phyloP scores from a whole-genome alignment of 1,284 basidiomycete species.

The Grifola frondosa region DNA sequence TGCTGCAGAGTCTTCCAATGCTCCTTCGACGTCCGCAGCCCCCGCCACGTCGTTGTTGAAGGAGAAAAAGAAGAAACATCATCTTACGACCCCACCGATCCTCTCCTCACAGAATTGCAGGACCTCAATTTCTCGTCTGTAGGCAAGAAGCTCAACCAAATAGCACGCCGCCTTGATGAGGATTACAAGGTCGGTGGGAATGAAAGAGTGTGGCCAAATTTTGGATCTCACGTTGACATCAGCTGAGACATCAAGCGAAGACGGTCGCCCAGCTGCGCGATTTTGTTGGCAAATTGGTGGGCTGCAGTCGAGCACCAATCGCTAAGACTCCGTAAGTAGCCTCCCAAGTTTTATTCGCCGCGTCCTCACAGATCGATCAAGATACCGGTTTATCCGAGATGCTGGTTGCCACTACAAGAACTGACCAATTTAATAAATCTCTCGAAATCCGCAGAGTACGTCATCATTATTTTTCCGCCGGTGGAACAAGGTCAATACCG shows the following conservation, averaged over 20 bases:
- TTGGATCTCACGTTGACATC: slow-evolving; percentile 13
- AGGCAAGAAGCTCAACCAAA: slow-evolving; percentile 78
- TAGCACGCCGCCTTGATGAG: slow-evolving; percentile 85
- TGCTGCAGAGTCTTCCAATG: slow-evolving; percentile 44
- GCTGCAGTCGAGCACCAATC: slow-evolving; percentile 89
- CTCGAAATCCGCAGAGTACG: slow-evolving; percentile 94
- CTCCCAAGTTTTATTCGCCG: slow-evolving; percentile 3
- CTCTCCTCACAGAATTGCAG: slow-evolving; percentile 81
- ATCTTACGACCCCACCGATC: slow-evolving; percentile 77
- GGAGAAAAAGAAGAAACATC: slow-evolving; percentile 87
- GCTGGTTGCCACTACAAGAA: slow-evolving; percentile 80
- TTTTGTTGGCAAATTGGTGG: slow-evolving; percentile 93
- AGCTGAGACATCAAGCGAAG: slow-evolving; percentile 80
- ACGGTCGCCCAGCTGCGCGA: slow-evolving; percentile 91
- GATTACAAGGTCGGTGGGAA: slow-evolving; percentile 75
- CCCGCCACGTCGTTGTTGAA: slow-evolving; percentile 47
- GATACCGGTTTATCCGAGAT: slow-evolving; percentile 95
- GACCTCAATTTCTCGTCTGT: slow-evolving; percentile 96
- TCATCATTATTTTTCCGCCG: slow-evolving; percentile 2
- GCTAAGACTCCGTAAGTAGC: slow-evolving; percentile 75
- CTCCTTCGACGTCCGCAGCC: slow-evolving; percentile 31
- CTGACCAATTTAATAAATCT: slow-evolving; percentile 89
- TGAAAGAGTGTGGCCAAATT: slow-evolving; percentile 11
- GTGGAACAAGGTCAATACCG: background rate
- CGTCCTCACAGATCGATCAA: slow-evolving; percentile 31